Percentiles rank a stretch among this genome's conserved stretches.
phyloP scores from a whole-genome alignment of 768 basidiomycete species.

The Rhizopogon vulgaris region DNA sequence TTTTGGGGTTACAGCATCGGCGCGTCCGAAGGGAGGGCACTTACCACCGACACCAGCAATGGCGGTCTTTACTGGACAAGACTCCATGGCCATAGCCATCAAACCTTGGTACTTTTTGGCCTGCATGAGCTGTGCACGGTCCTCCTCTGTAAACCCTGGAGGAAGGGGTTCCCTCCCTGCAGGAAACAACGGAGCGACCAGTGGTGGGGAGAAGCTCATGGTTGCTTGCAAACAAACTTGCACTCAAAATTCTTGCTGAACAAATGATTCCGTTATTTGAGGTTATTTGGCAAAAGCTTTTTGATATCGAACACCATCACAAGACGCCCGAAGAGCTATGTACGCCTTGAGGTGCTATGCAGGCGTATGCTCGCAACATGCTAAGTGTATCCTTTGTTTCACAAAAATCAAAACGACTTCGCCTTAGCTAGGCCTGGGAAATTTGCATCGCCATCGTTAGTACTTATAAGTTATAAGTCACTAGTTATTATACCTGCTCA shows the following conservation, averaged over 20 bases:
- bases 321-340: too few relatives aligned
- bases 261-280: conserved; percentile 8
- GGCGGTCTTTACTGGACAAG: conserved; percentile 77
- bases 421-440: too few relatives aligned
- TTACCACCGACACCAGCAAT: conserved; percentile 80
- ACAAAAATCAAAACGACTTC: too few relatives aligned
- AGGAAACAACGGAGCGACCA: conserved; percentile 69
- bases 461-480: too few relatives aligned
- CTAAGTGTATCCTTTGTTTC: too few relatives aligned
- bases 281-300: conserved; percentile 10
- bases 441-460: too few relatives aligned
- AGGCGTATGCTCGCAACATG: too few relatives aligned
- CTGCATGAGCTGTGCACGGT: conserved; percentile 58
- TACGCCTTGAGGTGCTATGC: too few relatives aligned
- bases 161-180: conserved; percentile 88
- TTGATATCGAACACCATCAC: too few relatives aligned
- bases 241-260: conserved; percentile 4
- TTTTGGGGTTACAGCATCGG: conserved; percentile 1
- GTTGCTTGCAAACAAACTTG: neutral
- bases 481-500: too few relatives aligned
- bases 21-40: conserved; percentile 18
- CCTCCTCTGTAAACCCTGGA: conserved; percentile 76
- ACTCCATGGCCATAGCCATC: conserved; percentile 72
- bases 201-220: conserved; percentile 26
- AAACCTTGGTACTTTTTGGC: conserved; percentile 73